Percentiles rank a stretch among this genome's conserved stretches.
These are phyloP conservation scores for Arthroderma uncinatum DNA, from an alignment of 2,329 filamentous ascomycete species.

Conservation along the genomic window DNA sequence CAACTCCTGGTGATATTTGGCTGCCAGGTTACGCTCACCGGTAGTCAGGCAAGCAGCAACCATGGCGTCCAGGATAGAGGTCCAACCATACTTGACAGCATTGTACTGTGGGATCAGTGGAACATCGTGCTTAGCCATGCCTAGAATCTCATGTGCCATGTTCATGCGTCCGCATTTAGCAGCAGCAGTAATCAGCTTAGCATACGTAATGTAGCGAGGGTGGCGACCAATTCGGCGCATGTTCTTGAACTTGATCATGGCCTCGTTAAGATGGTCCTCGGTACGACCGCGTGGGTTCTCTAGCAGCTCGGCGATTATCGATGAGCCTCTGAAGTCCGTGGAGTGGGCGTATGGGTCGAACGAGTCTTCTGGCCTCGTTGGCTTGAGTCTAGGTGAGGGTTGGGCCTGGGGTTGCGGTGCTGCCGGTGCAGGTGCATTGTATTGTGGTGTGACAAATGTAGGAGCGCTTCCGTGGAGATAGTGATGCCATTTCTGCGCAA, in stretches of 20 bases:
- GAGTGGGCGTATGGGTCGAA: constrained; percentile 84
- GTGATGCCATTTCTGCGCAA: constrained; percentile 47
- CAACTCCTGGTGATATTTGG: constrained; percentile 82
- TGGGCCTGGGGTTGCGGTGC: constrained; percentile 35
- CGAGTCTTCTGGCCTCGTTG: constrained; percentile 61
- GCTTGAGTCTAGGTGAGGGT: constrained; percentile 42
- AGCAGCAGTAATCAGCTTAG: constrained; percentile 84
- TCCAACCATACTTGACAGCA: constrained; percentile 88
- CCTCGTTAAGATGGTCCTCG: constrained; percentile 64
- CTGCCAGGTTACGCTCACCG: constrained; percentile 68
- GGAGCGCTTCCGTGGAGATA: constrained; percentile 29
- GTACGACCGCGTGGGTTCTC: constrained; percentile 67
- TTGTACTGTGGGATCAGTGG: constrained; percentile 74
- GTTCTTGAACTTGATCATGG: constrained; percentile 73
- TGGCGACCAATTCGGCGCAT: constrained; percentile 87
- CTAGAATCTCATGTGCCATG: constrained; percentile 73
- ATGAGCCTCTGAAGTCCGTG: constrained; percentile 88
- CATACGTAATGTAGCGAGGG: constrained; percentile 91
- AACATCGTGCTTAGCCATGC: constrained; percentile 80
- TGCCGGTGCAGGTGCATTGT: constrained; percentile 29
- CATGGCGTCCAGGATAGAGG: constrained; percentile 92
- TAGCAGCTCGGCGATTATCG: constrained; percentile 77
- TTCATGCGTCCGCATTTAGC: constrained; percentile 74
- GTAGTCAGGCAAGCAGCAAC: constrained; percentile 79
- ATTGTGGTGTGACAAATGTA: constrained; percentile 31